Conservation (phyloP, 768 basidiomycete species). For the Suillus plorans region DNA sequence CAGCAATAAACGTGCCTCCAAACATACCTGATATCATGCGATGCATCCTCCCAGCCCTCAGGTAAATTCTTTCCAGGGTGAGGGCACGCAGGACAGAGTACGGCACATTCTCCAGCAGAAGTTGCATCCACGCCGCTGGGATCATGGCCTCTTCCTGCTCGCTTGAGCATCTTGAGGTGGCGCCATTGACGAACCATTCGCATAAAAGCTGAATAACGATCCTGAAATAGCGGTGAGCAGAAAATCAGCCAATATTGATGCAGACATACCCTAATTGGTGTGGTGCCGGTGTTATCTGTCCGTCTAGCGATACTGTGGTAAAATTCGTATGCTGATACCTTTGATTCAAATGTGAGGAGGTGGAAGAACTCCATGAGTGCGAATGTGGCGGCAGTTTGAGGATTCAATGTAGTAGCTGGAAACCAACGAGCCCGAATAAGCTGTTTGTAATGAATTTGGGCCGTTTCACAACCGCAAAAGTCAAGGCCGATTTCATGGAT, state of each 20-base stretch:
- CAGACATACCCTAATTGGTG: not conserved
- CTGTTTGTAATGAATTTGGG: constrained; percentile 10
- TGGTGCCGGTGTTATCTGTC: constrained; percentile 26
- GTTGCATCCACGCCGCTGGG: no score
- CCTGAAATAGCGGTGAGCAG: no score
- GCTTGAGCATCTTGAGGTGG: no score
- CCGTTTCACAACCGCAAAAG: constrained; percentile 12
- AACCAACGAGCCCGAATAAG: constrained; percentile 11
- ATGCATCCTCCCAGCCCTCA: no score
- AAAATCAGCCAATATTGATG: not conserved
- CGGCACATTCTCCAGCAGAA: no score
- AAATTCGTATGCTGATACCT: constrained; percentile 27
- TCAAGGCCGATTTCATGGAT: not conserved
- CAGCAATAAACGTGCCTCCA: no score
- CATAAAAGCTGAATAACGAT: no score
- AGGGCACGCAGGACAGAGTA: no score
- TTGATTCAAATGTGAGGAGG: constrained; percentile 28
- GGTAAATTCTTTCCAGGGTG: no score
- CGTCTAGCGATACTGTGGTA: constrained; percentile 22
- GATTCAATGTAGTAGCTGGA: constrained; percentile 12
- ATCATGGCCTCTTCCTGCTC: no score
- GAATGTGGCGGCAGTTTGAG: constrained; percentile 29
- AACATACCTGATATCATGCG: no score
- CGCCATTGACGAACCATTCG: no score
- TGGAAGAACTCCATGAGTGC: constrained; percentile 24